Evolutionary conservation across 1,284 basidiomycete species (phyloP).

Genomic region (Lentinula novae-zelandiae): DNA sequence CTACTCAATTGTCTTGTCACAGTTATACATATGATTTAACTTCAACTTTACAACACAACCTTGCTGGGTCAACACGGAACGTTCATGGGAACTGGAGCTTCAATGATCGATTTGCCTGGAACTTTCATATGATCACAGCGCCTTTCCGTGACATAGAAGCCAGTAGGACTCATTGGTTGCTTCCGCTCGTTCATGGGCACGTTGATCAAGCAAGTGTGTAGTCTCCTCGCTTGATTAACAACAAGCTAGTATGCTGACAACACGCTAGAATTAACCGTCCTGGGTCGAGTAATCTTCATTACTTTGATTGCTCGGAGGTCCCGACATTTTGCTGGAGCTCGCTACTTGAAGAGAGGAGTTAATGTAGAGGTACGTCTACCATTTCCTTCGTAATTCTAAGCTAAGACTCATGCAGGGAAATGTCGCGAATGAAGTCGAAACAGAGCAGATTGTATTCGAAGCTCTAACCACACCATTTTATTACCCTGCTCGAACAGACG

Average conservation of each 20-base stretch:
- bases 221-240: neutral
- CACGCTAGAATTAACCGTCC: conserved; percentile 80
- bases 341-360: conserved; percentile 93
- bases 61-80: conserved; percentile 58
- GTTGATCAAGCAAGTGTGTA: conserved; percentile 95
- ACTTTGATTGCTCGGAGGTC: conserved; percentile 94
- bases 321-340: conserved; percentile 92
- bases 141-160: conserved; percentile 43
- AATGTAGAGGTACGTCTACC: conserved; percentile 70
- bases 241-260: neutral
- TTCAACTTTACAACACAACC: conserved; percentile 90
- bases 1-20: neutral
- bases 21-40: conserved; percentile 98
- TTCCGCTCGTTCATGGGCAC: conserved; percentile 93
- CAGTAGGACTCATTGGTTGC: conserved; percentile 69
- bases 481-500: conserved; percentile 41
- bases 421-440: conserved; percentile 99
- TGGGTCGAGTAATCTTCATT: conserved; percentile 89
- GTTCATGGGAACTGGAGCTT: conserved; percentile 55
- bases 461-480: conserved; percentile 91
- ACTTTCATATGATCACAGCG: conserved; percentile 83
- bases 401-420: conserved; percentile 64
- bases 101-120: conserved; percentile 96
- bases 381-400: too few relatives aligned
- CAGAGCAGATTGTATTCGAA: conserved; percentile 97